Evolutionary conservation across 2,329 filamentous ascomycete species (phyloP).

Genomic region (Nigrospora oryzae): DNA sequence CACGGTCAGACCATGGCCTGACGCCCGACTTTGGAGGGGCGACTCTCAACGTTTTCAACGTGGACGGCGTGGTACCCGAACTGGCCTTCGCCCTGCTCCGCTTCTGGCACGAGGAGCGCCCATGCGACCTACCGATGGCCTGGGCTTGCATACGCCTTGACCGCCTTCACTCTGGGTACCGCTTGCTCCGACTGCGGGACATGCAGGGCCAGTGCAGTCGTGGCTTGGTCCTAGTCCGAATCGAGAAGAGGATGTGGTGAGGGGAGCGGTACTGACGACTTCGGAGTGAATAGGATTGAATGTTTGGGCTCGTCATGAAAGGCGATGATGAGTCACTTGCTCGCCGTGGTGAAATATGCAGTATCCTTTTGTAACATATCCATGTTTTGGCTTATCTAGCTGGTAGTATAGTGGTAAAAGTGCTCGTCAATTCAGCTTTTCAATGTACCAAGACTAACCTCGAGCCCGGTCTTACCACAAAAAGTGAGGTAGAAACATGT

Average conservation of each 20-base stretch:
- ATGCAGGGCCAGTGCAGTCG: conserved; percentile 54
- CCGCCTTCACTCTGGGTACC: conserved; percentile 64
- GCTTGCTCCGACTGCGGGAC: conserved; percentile 70
- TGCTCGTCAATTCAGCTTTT: no score
- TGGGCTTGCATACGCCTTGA: conserved; percentile 31
- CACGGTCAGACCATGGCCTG: conserved; percentile 45
- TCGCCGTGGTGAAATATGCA: no score
- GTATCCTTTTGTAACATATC: no score
- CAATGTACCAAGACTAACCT: no score
- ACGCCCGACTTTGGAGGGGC: conserved; percentile 56
- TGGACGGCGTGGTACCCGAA: neutral
- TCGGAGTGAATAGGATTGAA: no score
- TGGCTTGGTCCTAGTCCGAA: conserved; percentile 64
- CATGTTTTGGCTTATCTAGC: no score
- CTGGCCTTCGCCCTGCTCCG: neutral
- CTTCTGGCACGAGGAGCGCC: neutral
- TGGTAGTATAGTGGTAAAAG: no score
- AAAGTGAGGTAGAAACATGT: no score
- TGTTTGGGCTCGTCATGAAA: no score
- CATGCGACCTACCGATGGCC: neutral
- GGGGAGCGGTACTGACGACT: no score
- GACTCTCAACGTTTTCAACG: conserved; percentile 13
- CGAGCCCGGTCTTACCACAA: no score
- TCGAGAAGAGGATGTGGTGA: conserved; percentile 42
- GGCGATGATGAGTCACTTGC: no score